Evolutionary conservation across 1,284 basidiomycete species (phyloP), one percentile per base, ranked within the genome.

Genomic region (Abortiporus biennis): DNA sequence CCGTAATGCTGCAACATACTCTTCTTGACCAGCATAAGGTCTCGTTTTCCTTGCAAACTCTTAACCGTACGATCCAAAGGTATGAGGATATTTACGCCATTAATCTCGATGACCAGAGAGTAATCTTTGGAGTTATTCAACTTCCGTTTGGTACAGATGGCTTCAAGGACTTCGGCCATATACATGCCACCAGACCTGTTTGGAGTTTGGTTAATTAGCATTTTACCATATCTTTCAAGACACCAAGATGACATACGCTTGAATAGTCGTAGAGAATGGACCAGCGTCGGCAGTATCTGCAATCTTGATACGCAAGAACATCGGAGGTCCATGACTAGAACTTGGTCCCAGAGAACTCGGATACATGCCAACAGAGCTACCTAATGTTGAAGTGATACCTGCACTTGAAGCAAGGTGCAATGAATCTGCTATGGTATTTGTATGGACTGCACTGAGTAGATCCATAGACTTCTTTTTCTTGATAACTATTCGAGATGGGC

Each of bases 31-130:
- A 99, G 72, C 6, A 86, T 76, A 12, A 99, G 72, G 54, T 95
- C 87, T 20, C 80, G 77, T 54, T 86, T 88, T 9, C 90, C 92
- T 58, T 91, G 87, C 53, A 98, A 67, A 62, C 85, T 90, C 24
- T 92, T 92, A 11, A 98, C 95, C 0, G 93, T 97, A n/a, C 93
- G 77, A 60, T 99, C 95, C 12, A 96, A 74, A 6, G 94, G 93
- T 19, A 98, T 84, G 29, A 96, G 72, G 39, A 98, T 84, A 40
- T 80, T 84, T 52, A 78, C 71, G 51, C 91, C 83, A 6, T 78
- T 79, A 13, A 92, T 71, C 42, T 61, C 58, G 2, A 62, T 49
- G 40, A 93, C 72, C 2, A 96, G 72, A 0, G 88, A 89, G 66
- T 91, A 95, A 46, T 93, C 86, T 43, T 85, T 84, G 1, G 86